A percentile compares a stretch with the other conserved stretches of the same genome.
These are phyloP conservation scores for Dothidotthia symphoricarpi DNA, from an alignment of 2,329 filamentous ascomycete genomes.

Conservation along the genomic window DNA sequence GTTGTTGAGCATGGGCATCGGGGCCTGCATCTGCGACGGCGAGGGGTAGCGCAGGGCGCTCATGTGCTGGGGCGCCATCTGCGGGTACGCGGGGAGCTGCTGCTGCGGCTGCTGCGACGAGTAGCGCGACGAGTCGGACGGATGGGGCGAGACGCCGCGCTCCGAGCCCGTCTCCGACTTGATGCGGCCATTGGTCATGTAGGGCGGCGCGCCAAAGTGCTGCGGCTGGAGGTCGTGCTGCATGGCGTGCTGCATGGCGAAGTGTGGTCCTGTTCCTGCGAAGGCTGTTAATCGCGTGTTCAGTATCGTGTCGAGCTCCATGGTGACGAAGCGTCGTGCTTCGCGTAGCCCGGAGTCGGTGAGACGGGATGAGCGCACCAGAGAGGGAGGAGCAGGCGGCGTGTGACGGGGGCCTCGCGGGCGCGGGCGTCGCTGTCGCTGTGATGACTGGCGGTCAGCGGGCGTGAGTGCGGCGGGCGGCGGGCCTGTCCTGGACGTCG, in stretches of 20 bases:
- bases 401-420: conserved; percentile 28
- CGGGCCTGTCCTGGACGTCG: conserved; percentile 30
- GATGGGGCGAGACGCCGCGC: conserved; percentile 56
- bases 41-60: conserved; percentile 56
- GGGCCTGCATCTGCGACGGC: conserved; percentile 51
- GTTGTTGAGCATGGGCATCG: conserved; percentile 56
- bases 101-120: conserved; percentile 58
- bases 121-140: conserved; percentile 57
- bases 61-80: conserved; percentile 51
- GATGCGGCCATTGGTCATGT: conserved; percentile 51
- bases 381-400: conserved; percentile 22
- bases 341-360: conserved; percentile 19
- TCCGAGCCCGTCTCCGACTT: conserved; percentile 61
- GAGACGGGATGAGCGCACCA: conserved; percentile 37
- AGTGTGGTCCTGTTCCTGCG: conserved; percentile 38
- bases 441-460: conserved; percentile 22
- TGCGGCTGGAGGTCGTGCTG: conserved; percentile 44
- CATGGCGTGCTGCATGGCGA: conserved; percentile 45
- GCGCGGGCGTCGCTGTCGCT: conserved; percentile 21
- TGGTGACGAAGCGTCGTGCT: conserved; percentile 23
- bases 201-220: conserved; percentile 50
- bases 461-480: conserved; percentile 19
- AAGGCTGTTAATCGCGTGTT: conserved; percentile 44
- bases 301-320: conserved; percentile 45
- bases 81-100: conserved; percentile 48